phyloP scores from a whole-genome alignment of 148 eudicot species.

The Vaccinium corymbosum region DNA sequence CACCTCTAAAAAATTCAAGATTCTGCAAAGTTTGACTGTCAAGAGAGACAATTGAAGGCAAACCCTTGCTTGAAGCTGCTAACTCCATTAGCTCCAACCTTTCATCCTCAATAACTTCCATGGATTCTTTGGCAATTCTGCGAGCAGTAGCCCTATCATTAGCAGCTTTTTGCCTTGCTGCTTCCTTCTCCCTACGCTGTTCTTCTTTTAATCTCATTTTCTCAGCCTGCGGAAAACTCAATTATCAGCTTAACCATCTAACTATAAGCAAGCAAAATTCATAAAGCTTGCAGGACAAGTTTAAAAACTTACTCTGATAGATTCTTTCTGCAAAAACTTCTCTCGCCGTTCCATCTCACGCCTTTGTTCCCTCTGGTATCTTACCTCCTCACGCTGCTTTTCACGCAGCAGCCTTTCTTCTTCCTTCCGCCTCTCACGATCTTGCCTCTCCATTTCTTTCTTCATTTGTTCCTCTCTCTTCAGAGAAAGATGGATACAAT shows the following conservation, averaged over 20 bases:
- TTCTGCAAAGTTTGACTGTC: slow-evolving; percentile 68
- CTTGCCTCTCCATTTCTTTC: slow-evolving; percentile 95
- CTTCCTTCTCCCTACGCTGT: slow-evolving; percentile 79
- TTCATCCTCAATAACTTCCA: slow-evolving; percentile 88
- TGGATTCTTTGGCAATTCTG: slow-evolving; percentile 86
- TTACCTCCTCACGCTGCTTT: slow-evolving; percentile 85
- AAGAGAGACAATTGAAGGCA: slow-evolving; percentile 72
- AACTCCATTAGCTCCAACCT: slow-evolving; percentile 89
- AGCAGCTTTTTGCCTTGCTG: slow-evolving; percentile 89
- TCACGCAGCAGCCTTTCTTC: slow-evolving; percentile 90
- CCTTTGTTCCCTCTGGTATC: slow-evolving; percentile 79
- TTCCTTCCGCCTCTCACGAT: slow-evolving; percentile 85
- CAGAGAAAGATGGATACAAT: slow-evolving; percentile 18
- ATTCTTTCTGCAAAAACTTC: slow-evolving; percentile 71
- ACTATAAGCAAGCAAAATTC: slow-evolving; percentile 4
- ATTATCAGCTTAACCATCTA: slow-evolving; percentile 8
- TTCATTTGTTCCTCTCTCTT: slow-evolving; percentile 93
- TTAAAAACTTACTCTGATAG: slow-evolving; percentile 56
- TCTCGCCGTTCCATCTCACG: slow-evolving; percentile 94
- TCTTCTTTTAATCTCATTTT: slow-evolving; percentile 84
- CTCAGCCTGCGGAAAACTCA: slow-evolving; percentile 51
- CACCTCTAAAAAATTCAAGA: slow-evolving; percentile 73
- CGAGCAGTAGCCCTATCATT: slow-evolving; percentile 89
- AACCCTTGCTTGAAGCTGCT: slow-evolving; percentile 69
- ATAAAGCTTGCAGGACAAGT: neutral